Conservation (phyloP, 805 yeast species). For the Lachancea nothofagi region DNA sequence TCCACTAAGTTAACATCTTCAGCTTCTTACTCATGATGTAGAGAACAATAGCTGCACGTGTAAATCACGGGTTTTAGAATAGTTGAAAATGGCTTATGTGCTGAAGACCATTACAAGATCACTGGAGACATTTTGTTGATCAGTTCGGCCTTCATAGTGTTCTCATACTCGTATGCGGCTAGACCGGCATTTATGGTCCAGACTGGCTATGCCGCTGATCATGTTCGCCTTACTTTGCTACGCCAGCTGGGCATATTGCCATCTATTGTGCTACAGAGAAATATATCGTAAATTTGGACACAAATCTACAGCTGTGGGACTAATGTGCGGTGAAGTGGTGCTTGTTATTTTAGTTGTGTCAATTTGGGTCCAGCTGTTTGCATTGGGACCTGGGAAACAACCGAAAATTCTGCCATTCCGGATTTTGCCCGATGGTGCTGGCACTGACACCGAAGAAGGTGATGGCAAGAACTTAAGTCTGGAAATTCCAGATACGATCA, state of each 20-base stretch:
- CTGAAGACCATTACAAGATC: too few relatives aligned
- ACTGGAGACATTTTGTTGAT: too few relatives aligned
- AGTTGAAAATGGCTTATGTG: too few relatives aligned
- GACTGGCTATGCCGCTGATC: slow-evolving; percentile 25
- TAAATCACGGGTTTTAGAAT: too few relatives aligned
- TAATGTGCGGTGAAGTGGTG: slow-evolving; percentile 15
- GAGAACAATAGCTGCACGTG: too few relatives aligned
- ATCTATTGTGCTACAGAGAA: slow-evolving; percentile 39
- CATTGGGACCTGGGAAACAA: slow-evolving; percentile 27
- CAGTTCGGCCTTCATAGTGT: too few relatives aligned
- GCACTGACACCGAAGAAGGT: slow-evolving; percentile 1
- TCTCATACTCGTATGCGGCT: slow-evolving; percentile 1
- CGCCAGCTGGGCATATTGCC: slow-evolving; percentile 40
- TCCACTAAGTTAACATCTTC: too few relatives aligned
- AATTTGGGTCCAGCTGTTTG: slow-evolving; percentile 22
- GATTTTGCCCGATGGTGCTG: slow-evolving; percentile 11
- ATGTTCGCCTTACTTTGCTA: slow-evolving; percentile 36
- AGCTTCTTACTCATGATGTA: too few relatives aligned
- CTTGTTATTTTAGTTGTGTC: slow-evolving; percentile 13
- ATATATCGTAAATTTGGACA: slow-evolving; percentile 14
- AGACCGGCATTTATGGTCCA: slow-evolving; percentile 6
- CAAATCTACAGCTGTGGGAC: slow-evolving; percentile 21
- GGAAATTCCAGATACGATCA: slow-evolving; percentile 27
- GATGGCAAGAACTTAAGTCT: slow-evolving; percentile 10
- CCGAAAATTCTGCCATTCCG: slow-evolving; percentile 24